Evolutionary conservation across 495 filamentous ascomycete species (phyloP), one percentile per base, ranked within the genome.

Genomic region (Lepraria neglecta): DNA sequence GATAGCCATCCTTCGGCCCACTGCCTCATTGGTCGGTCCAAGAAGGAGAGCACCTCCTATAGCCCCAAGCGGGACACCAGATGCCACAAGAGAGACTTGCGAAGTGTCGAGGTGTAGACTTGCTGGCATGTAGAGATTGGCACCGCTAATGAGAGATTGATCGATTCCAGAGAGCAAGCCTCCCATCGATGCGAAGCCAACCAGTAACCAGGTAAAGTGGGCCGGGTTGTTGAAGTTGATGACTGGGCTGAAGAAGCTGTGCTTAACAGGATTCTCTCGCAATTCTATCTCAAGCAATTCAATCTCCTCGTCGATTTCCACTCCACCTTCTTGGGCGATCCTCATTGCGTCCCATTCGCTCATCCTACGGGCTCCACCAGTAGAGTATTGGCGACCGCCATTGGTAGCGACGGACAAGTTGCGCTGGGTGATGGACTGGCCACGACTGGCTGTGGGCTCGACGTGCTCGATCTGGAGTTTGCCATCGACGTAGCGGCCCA

Each of bases 181-280:
- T 59, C 82, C 82, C 78, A 84, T 81, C 3, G 79, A 82, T 31
- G 82, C 83, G 65, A 86, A 85, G 33, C 74, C 81, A n/a, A 84
- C 82, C 11, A 86, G 76, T 15, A 86, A 66, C 67, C 76, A 84
- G 40, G 81, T 84, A 65, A 84, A 86, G 48, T 64, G 62, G 40
- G 44, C 43, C n/a, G 62, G 62, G 28, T 64, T 51, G 33, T 64
- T 59, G 62, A 64, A 64, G 48, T 64, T 64, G 56, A 64, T 59
- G 40, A 60, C 62, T 3, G 56, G 62, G 50, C 46, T 44, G 56
- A 58, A 64, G 47, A 64, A 24, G 24, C 62, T 40, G 19, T 59
- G 47, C 19, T 59, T 43, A 47, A 64, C 48, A 17, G 62, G 62
- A 10, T 64, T 60, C 28, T 58, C 48, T 24, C 56, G 46, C 47